Evolutionary conservation across 805 yeast species (phyloP), one percentile per base, ranked within the genome.

Genomic region (Kluyveromyces starmeri): DNA sequence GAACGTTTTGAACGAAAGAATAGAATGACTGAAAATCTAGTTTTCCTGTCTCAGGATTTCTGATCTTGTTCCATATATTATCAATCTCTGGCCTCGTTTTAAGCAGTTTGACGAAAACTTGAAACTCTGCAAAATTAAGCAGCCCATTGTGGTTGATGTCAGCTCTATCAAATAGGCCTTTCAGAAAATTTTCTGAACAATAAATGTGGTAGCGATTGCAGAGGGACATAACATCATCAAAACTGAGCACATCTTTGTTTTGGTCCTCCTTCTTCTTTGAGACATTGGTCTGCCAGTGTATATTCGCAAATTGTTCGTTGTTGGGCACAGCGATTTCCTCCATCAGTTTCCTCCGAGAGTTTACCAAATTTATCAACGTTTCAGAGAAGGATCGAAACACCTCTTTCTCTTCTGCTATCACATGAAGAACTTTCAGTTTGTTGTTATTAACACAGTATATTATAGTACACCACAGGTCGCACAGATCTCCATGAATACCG

Each of bases 381-480:
- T 63, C 48, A 20, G 78, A 49, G 51, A 84, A 64, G 44, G 69
- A 40, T 46, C 81, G 68, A 34, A 70, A 74, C 26, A 74, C 78
- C 17, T 55, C 56, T 31, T 59, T 61, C 7, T 67, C 60, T 0
- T 68, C 55, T 1, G 94, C 86, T 7, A 88, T 74, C 11, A 86
- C 58, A 58, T 89, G 96, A 35, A 92, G 55, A 0, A 88, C 82
- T 47, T 84, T 83, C 28, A 84, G 62, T 51, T 80, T 83, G 34
- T 71, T 65, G 2, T 70, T 75, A 5, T 71, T 64, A 5, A 69
- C 65, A 42, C 73, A 71, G 51, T 84, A 89, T 9, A 85, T 73
- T 20, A 89, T 71, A 0, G 95, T 78, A 1, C 84, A 68, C 98
- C 98, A 89, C 7, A 72, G 58, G 9, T 66, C 62, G 28, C 75